Evolutionary conservation across 805 yeast genomes (phyloP).

Genomic region (Geotrichum ghanense): DNA sequence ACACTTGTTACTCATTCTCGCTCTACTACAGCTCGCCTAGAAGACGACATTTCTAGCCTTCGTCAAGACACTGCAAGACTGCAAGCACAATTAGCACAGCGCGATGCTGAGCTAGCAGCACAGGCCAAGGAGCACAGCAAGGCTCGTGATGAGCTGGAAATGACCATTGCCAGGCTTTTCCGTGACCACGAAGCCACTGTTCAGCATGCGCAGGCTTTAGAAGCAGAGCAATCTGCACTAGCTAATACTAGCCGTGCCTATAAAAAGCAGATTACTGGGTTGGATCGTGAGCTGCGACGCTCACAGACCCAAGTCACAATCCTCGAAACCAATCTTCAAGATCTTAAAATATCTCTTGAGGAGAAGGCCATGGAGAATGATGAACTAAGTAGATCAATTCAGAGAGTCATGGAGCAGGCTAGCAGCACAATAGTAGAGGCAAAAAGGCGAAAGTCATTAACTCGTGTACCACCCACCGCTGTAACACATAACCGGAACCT

Average conservation of each 20-base stretch:
- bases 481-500: slow-evolving; percentile 10
- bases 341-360: slow-evolving; percentile 25
- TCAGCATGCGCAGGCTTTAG: slow-evolving; percentile 1
- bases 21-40: background rate
- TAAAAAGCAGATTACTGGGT: slow-evolving; percentile 16
- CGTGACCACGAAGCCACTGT: slow-evolving; percentile 6
- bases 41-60: slow-evolving; percentile 7
- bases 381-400: slow-evolving; percentile 20
- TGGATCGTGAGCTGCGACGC: slow-evolving; percentile 17
- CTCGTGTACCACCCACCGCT: slow-evolving; percentile 6
- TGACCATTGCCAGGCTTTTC: background rate
- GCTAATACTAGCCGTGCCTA: slow-evolving; percentile 13
- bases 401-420: slow-evolving; percentile 20
- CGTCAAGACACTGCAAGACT: background rate
- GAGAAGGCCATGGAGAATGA: slow-evolving; percentile 27
- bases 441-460: slow-evolving; percentile 12
- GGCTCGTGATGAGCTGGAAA: background rate
- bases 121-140: slow-evolving; percentile 3
- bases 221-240: slow-evolving; percentile 10
- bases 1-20: background rate
- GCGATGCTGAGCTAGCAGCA: slow-evolving; percentile 6
- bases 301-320: slow-evolving; percentile 15
- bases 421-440: slow-evolving; percentile 19
- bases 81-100: slow-evolving; percentile 4
- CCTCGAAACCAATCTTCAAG: slow-evolving; percentile 21